Percentiles rank a stretch among this genome's conserved stretches.
phyloP scores from a whole-genome alignment of 441 rosid species.

The Corymbia citriodora region DNA sequence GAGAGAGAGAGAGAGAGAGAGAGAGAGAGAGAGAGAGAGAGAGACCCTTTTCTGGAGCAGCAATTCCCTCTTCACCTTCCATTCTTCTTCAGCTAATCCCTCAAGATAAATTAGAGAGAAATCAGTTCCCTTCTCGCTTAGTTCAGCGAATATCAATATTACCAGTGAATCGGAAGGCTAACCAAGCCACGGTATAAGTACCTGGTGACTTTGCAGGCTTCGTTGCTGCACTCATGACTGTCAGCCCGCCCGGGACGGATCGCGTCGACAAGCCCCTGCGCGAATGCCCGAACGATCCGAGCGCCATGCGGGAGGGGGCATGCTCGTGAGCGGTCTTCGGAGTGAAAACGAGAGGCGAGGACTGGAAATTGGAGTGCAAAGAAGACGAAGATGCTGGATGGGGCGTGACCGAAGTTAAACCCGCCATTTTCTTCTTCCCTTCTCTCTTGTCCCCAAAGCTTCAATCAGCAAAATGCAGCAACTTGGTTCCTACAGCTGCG shows the following conservation, averaged over 20 bases:
- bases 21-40: neutral
- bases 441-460: neutral
- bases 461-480: neutral
- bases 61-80: slow-evolving; percentile 77
- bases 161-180: neutral
- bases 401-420: slow-evolving; percentile 40
- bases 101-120: slow-evolving; percentile 22
- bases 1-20: neutral
- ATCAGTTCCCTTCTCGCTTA: neutral
- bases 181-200: slow-evolving; percentile 3
- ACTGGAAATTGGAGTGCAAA: slow-evolving; percentile 13
- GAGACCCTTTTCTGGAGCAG: slow-evolving; percentile 73
- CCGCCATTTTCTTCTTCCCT: slow-evolving; percentile 31
- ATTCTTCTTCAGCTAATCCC: slow-evolving; percentile 88
- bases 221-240: slow-evolving; percentile 53
- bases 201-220: slow-evolving; percentile 87
- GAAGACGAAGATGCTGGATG: slow-evolving; percentile 41
- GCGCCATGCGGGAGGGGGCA: neutral
- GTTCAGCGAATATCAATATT: neutral
- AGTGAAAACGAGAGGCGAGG: slow-evolving; percentile 16
- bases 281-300: slow-evolving; percentile 16
- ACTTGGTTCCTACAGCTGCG: neutral
- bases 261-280: slow-evolving; percentile 4
- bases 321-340: slow-evolving; percentile 15
- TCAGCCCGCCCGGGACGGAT: slow-evolving; percentile 16